Evolutionary conservation across 2,329 filamentous ascomycete genomes (phyloP), one percentile per base, ranked within the genome.

Genomic region (Penicillium aurantiogriseum): DNA sequence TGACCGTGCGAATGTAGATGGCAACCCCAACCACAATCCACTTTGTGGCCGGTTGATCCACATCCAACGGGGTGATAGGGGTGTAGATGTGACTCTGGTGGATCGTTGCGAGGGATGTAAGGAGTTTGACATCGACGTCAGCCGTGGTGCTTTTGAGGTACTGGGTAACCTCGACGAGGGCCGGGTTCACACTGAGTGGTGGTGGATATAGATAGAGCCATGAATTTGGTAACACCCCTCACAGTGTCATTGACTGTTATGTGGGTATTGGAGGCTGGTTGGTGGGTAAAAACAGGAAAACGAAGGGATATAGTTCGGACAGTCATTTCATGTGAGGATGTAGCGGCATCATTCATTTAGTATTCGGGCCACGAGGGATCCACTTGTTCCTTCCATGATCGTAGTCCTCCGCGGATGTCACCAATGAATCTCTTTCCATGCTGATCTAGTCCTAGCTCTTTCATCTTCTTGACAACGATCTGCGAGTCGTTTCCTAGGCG

Each of bases 11-110:
- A 71, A 72, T 8, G 80, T 77, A 25, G 76, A 79, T 2, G 69
- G 81, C 2, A 79, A 86, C 68, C 81, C 83, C 0, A 91, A 90
- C 69, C 69, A 76, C 13, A 90, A 90, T 64, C 84, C 85, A 2
- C 73, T 90, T 1, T 93, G 90, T 67, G 87, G 86, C 2, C 77
- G 79, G 66, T 85, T 80, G 70, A 83, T 94, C n/a, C 79, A 87
- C 27, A 81, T 90, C 29, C 78, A 74, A 46, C 76, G 86, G 56
- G 77, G 76, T n/a, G 79, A 77, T 3, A 78, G 75, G 48, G 86
- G 80, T 40, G 79, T 85, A 13, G 84, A 86, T 62, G 80, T 90
- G 27, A 85, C 76, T 21, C 84, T 91, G 7, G 87, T 90, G 6
- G 88, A 91, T 73, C 80, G 87, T 51, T 91, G 88, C 56, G 74